A percentile compares a stretch with the other conserved stretches of the same genome.
Evolutionary conservation across 75 land plant genomes (phyloP).

Genomic region (Gnetum montanum): DNA sequence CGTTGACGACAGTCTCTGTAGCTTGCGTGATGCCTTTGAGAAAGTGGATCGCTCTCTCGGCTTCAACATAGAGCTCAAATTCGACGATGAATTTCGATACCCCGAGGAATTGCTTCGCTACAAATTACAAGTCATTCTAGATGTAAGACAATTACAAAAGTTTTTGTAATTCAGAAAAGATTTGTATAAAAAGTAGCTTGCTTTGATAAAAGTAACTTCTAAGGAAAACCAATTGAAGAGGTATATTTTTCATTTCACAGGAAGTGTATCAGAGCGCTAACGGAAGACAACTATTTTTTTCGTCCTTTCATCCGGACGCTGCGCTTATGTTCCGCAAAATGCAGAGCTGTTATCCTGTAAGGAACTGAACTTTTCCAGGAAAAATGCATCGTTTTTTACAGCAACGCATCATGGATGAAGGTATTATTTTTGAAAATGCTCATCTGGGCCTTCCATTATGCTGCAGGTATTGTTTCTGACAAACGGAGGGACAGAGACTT

Average conservation of each 20-base stretch:
- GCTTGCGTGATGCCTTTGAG: slow-evolving; percentile 66
- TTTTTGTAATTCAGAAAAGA: background rate
- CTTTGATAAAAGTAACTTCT: too few species aligned
- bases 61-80: slow-evolving; percentile 85
- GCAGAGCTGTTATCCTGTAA: slow-evolving; percentile 65
- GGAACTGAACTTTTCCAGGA: too few species aligned
- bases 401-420: too few species aligned
- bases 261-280: slow-evolving; percentile 39
- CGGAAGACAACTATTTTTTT: slow-evolving; percentile 62
- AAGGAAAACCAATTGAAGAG: background rate
- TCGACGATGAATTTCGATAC: slow-evolving; percentile 50
- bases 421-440: too few species aligned
- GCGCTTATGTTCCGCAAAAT: slow-evolving; percentile 39
- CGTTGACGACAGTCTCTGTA: slow-evolving; percentile 67
- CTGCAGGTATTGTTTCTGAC: slow-evolving; percentile 80
- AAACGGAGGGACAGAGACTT: slow-evolving; percentile 53
- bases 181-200: too few species aligned
- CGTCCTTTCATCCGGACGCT: slow-evolving; percentile 91
- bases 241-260: slow-evolving; percentile 7
- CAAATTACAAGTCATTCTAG: slow-evolving; percentile 37
- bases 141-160: slow-evolving; percentile 17
- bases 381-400: too few species aligned
- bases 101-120: slow-evolving; percentile 35
- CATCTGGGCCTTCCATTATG: background rate
- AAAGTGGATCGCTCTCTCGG: slow-evolving; percentile 58